Base-by-base conservation (phyloP, 2,329 filamentous ascomycete species). In the Trichoderma sp. region DNA sequence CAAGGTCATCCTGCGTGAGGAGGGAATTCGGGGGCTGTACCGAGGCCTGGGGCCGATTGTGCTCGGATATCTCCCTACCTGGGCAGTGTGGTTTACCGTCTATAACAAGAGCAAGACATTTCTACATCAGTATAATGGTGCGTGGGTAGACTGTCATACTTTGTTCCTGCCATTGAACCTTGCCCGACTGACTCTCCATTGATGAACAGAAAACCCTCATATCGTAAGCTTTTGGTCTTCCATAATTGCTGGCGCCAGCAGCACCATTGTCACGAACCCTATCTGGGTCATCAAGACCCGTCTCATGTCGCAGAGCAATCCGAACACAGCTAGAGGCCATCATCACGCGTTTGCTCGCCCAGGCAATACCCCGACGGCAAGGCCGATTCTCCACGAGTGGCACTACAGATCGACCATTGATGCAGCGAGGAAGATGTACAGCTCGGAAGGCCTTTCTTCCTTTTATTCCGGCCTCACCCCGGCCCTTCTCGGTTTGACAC, bases 281-380 rank as follows among this genome's bases (percentile, higher is more conserved):
- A 99, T 99, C 73, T 99, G 96, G 96, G 96, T 99, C 47, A 97
- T 99, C 84, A 99, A 99, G 83, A 99, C 96, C 63, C 89, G 96
- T 76, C 88, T 99, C 76, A 98, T 98, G 96, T 97, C 96, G 47
- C 96, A 98, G 84, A 92, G 90, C 87, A 74, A 86, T 82, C 75
- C 73, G 84, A 71, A 71, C 47, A 81, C 79, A 82, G 74, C 79
- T 81, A 84, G 82, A 79, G 85, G 79, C 78, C 84, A 81, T 18
- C 82, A 84, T 18, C 82, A 84, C 74, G 75, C 77, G 74, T 84
- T 85, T 73, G 85, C 87, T 58, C 85, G 85, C 75, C 82, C 86
- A 14, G 79, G 82, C 70, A 88, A 84, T 77, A 88, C 86, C 3
- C 86, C 88, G 24, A 88, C 88, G 3, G 83, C 86, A 18, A 83